Conservation (phyloP, 2,329 filamentous ascomycete species). For the Cryphonectria japonica region DNA sequence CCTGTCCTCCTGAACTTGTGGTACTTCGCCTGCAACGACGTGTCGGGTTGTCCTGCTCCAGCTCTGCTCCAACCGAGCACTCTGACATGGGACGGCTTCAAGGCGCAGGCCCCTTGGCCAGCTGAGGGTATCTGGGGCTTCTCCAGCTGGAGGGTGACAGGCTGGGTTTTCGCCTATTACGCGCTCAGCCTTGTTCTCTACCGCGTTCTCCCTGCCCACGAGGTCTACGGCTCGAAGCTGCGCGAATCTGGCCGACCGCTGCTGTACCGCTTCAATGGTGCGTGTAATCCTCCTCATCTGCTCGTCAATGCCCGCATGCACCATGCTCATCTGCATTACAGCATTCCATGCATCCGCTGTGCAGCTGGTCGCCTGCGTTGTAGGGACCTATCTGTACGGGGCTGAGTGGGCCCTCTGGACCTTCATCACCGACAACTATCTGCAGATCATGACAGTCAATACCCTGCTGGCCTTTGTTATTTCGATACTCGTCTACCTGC, state of each 20-base stretch:
- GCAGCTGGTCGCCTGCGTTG: conserved; percentile 67
- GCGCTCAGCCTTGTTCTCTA: conserved; percentile 72
- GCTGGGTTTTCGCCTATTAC: conserved; percentile 74
- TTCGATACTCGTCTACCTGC: conserved; percentile 74
- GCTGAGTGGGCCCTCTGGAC: conserved; percentile 82
- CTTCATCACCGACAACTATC: conserved; percentile 84
- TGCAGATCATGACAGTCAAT: conserved; percentile 80
- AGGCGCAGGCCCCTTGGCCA: conserved; percentile 57
- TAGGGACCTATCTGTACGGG: conserved; percentile 73
- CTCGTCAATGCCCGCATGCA: not conserved
- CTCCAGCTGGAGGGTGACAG: conserved; percentile 66
- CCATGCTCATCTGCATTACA: conserved; percentile 38
- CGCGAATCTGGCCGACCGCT: conserved; percentile 66
- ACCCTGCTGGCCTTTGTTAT: conserved; percentile 72
- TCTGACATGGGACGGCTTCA: conserved; percentile 49
- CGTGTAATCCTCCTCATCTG: not conserved
- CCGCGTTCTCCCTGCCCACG: conserved; percentile 72
- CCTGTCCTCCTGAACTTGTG: conserved; percentile 29
- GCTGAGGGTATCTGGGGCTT: conserved; percentile 67
- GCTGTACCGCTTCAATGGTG: conserved; percentile 78
- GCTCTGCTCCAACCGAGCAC: conserved; percentile 50
- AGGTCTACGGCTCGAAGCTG: conserved; percentile 70
- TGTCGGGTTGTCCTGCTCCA: conserved; percentile 56
- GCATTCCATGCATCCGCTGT: conserved; percentile 73
- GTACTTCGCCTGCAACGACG: conserved; percentile 55